A percentile compares a stretch with the other conserved stretches of the same genome.
Conservation (phyloP, 306 rosid genomes). For the Pueraria montana region DNA sequence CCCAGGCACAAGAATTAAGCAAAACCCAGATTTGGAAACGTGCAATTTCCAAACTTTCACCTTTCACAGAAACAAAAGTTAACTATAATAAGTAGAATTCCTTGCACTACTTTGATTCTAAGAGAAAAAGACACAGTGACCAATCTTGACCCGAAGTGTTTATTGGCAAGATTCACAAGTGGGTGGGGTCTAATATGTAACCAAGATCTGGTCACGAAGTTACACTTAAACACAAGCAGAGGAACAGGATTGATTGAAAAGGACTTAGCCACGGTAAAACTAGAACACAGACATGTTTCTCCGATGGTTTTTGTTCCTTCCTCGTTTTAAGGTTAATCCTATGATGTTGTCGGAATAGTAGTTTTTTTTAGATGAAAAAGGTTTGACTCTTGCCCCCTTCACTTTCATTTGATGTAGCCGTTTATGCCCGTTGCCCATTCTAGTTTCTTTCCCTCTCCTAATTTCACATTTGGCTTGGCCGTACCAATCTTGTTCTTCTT, state of each 20-base stretch:
- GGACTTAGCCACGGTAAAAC: slow-evolving; percentile 49
- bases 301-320: slow-evolving; percentile 36
- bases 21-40: slow-evolving; percentile 46
- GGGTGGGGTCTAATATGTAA: slow-evolving; percentile 46
- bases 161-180: slow-evolving; percentile 47
- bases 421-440: slow-evolving; percentile 40
- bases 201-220: slow-evolving; percentile 46
- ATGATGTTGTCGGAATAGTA: neutral
- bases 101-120: slow-evolving; percentile 38
- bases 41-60: slow-evolving; percentile 49
- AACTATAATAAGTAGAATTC: neutral
- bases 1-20: slow-evolving; percentile 9
- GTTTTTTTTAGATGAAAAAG: neutral
- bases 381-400: neutral
- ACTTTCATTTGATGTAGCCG: slow-evolving; percentile 34
- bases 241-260: slow-evolving; percentile 46
- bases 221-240: slow-evolving; percentile 51
- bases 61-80: slow-evolving; percentile 24
- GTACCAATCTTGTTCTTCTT: neutral
- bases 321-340: slow-evolving; percentile 35
- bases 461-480: neutral
- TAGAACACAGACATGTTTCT: slow-evolving; percentile 43
- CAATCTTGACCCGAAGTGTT: slow-evolving; percentile 54
- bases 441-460: slow-evolving; percentile 16
- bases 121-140: slow-evolving; percentile 41